These are phyloP conservation scores for Termitomyces sp. DNA, from an alignment of 768 basidiomycete genomes.

Conservation along the genomic window DNA sequence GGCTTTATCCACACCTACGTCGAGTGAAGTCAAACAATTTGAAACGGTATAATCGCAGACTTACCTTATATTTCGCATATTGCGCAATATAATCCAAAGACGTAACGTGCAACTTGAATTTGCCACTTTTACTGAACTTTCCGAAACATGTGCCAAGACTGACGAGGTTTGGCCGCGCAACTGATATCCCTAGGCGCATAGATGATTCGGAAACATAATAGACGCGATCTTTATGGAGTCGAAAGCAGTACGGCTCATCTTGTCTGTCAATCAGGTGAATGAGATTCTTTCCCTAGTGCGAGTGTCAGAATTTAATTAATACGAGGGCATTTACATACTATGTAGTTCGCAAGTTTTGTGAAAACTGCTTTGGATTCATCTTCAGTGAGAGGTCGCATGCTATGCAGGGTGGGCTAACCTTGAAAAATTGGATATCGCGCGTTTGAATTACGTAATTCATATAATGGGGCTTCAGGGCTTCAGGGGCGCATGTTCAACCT, in stretches of 20 bases:
- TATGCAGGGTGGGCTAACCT: constrained; percentile 4
- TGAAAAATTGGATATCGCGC: constrained; percentile 5
- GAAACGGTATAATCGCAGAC: constrained; percentile 3
- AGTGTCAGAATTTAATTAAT: background rate
- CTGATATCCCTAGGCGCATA: constrained; percentile 88
- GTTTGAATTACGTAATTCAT: constrained; percentile 7
- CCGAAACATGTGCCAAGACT: constrained; percentile 95
- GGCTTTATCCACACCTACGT: constrained; percentile 96
- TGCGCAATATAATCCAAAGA: constrained; percentile 89
- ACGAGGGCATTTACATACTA: constrained; percentile 44
- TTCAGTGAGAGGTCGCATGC: constrained; percentile 93
- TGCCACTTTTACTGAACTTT: constrained; percentile 95
- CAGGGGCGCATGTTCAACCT: background rate
- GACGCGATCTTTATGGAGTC: constrained; percentile 89
- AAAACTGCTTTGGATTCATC: constrained; percentile 97
- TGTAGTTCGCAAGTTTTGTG: constrained; percentile 95
- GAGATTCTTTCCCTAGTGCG: constrained; percentile 83
- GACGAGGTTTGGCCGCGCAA: constrained; percentile 89
- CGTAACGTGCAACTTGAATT: constrained; percentile 96
- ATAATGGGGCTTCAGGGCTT: background rate
- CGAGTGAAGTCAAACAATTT: background rate
- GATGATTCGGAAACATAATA: constrained; percentile 95
- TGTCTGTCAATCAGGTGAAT: constrained; percentile 92
- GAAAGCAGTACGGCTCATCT: constrained; percentile 94
- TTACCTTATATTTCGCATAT: constrained; percentile 96